These are phyloP conservation scores for Verticillium zaregamsianum DNA, from an alignment of 2,329 filamentous ascomycete genomes.

Conservation along the genomic window DNA sequence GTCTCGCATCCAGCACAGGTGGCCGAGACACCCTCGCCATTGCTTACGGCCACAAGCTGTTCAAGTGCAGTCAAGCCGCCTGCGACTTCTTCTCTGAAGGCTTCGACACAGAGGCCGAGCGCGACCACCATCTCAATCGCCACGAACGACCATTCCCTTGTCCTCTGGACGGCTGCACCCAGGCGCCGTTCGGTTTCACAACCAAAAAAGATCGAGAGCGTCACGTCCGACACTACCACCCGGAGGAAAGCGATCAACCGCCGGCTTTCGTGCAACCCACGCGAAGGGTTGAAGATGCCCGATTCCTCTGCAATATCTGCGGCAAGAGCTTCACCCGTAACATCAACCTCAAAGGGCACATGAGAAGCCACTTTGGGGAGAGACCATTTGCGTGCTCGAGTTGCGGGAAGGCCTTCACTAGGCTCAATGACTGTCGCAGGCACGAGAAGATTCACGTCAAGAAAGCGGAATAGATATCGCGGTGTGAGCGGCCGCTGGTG, in stretches of 20 bases:
- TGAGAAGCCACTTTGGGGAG: conserved; percentile 29
- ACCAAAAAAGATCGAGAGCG: conserved; percentile 32
- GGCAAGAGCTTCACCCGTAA: conserved; percentile 31
- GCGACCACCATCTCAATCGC: conserved; percentile 29
- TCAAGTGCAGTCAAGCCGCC: conserved; percentile 34
- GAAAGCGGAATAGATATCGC: background rate
- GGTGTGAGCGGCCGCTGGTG: background rate
- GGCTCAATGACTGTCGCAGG: conserved; percentile 25
- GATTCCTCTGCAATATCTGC: conserved; percentile 28
- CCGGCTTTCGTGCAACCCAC: conserved; percentile 15
- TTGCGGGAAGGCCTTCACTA: conserved; percentile 26
- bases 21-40: conserved; percentile 7
- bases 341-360: conserved; percentile 27
- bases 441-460: conserved; percentile 24
- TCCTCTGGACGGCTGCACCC: conserved; percentile 23
- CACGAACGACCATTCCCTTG: conserved; percentile 38
- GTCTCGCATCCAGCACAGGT: conserved; percentile 3
- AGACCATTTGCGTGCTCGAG: conserved; percentile 22
- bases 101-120: conserved; percentile 22
- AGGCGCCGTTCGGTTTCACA: conserved; percentile 31
- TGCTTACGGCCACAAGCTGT: conserved; percentile 32
- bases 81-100: conserved; percentile 40
- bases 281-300: conserved; percentile 13
- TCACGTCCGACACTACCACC: conserved; percentile 23
- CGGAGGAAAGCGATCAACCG: conserved; percentile 15